Conservation (phyloP, 768 basidiomycete species). For the Amanita pallidorosea region DNA sequence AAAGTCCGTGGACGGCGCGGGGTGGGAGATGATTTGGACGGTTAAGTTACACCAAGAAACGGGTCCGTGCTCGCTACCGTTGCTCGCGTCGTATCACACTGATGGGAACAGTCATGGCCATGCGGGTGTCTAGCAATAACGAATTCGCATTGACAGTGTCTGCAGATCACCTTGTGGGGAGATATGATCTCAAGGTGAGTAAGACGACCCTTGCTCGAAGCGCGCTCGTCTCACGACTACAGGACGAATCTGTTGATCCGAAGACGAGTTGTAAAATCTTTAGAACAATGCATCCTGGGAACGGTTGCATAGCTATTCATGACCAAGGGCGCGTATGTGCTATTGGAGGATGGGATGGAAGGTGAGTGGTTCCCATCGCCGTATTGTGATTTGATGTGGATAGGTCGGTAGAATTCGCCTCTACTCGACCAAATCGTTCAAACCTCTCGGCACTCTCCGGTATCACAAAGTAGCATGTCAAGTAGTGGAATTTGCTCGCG, state of each 20-base stretch:
- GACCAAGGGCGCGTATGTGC: slow-evolving; percentile 75
- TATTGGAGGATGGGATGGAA: slow-evolving; percentile 91
- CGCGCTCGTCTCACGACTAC: not conserved
- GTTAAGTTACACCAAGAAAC: slow-evolving; percentile 62
- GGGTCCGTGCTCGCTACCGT: slow-evolving; percentile 29
- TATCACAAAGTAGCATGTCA: slow-evolving; percentile 80
- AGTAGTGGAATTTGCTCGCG: slow-evolving; percentile 45
- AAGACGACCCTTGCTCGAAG: not conserved
- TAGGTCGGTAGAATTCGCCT: slow-evolving; percentile 54
- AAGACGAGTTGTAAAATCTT: slow-evolving; percentile 19
- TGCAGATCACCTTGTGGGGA: slow-evolving; percentile 70
- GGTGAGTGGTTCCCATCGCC: slow-evolving; percentile 26
- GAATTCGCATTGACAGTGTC: slow-evolving; percentile 70
- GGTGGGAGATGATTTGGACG: slow-evolving; percentile 67
- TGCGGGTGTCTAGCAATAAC: slow-evolving; percentile 54
- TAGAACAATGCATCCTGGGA: slow-evolving; percentile 72
- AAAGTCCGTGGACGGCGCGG: slow-evolving; percentile 56
- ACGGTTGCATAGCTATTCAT: slow-evolving; percentile 64
- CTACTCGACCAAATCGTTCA: slow-evolving; percentile 72
- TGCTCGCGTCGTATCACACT: not conserved
- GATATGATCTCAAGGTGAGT: slow-evolving; percentile 46
- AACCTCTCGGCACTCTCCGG: slow-evolving; percentile 70
- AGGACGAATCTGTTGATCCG: not conserved
- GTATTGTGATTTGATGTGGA: not conserved
- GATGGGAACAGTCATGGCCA: slow-evolving; percentile 63